These are phyloP conservation scores for Anthracocystis panici-leucophaei DNA, from an alignment of 1,284 basidiomycete genomes.

Conservation along the genomic window DNA sequence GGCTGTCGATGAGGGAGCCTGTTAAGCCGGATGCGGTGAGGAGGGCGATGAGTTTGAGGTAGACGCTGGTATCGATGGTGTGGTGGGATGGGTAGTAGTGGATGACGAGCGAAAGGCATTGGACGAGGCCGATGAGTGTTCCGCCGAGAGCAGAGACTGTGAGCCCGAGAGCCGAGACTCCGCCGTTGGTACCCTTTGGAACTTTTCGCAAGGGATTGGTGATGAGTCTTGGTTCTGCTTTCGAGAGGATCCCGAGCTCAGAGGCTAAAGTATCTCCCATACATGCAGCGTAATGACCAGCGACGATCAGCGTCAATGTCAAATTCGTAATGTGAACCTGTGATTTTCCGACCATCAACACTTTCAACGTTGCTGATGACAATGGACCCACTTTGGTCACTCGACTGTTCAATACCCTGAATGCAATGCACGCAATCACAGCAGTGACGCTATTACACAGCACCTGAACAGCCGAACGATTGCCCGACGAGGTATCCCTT, in stretches of 20 bases:
- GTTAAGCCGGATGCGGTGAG: slow-evolving; percentile 36
- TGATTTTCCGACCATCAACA: background rate
- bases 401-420: slow-evolving; percentile 6
- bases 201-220: slow-evolving; percentile 81
- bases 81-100: slow-evolving; percentile 10
- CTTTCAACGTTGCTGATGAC: background rate
- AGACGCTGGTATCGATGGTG: slow-evolving; percentile 42
- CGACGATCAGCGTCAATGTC: slow-evolving; percentile 35
- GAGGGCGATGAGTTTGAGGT: slow-evolving; percentile 76
- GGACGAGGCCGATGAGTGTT: slow-evolving; percentile 49
- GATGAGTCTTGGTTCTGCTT: slow-evolving; percentile 49
- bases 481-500: slow-evolving; percentile 43
- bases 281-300: slow-evolving; percentile 59
- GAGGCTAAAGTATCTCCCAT: slow-evolving; percentile 64
- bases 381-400: slow-evolving; percentile 19
- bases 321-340: slow-evolving; percentile 7
- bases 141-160: slow-evolving; percentile 82
- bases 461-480: slow-evolving; percentile 56
- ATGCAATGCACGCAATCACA: slow-evolving; percentile 23
- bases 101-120: slow-evolving; percentile 74
- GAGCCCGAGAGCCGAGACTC: slow-evolving; percentile 81
- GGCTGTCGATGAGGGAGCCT: slow-evolving; percentile 74
- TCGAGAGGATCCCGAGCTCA: slow-evolving; percentile 62
- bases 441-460: slow-evolving; percentile 53
- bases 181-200: slow-evolving; percentile 92